Base-by-base conservation (phyloP, 176 grass and related monocot genomes). In the Raddia distichophylla region DNA sequence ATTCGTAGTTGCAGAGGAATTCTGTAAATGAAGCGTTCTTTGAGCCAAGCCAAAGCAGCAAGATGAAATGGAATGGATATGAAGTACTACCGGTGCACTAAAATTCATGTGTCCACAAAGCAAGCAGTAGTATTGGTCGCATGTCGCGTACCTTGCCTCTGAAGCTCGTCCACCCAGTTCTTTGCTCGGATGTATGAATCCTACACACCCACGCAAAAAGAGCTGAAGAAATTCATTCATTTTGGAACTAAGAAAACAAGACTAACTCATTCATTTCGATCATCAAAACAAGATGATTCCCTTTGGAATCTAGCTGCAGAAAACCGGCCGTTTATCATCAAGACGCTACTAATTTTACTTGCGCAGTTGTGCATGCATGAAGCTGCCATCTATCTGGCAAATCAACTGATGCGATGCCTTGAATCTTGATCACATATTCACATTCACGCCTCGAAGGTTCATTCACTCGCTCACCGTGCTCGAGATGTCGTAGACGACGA, bases 401-500 rank as follows among this genome's bases (percentile, higher is more conserved):
- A 5, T 40, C 37, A 40, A 5, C 37, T 40, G 37, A 40, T 40
- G 37, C 4, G 3, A 40, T 40, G 37, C 37, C 37, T 40, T 40
- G 37, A 40, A 27, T 27, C 27, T 27, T 27, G 27, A 27, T 27
- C 27, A 27, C 27, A 27, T 27, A 27, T 27, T 27, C 27, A 27
- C 27, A 27, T 27, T 3, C 12, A 13, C 35, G 27, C 1, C 27
- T 43, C 27, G 80, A 64, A 12, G 80, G 10, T 8, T 18, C 8
- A 16, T 76, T 60, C 52, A 91, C 94, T 18, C 8, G 16, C 80
- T 60, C 52, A 91, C 94, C 68, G 16, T 72, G 71, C 82, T 94
- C 1, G 89, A 84, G 79, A 97, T 92, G 48, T 97, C 94, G 63
- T 94, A 97, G n/a, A 97, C 87, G 67, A 97, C 89, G 74, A 90